Evolutionary conservation across 139 green algal species (phyloP), one percentile per base, ranked within the genome.

Genomic region (Volvox reticuliferus): DNA sequence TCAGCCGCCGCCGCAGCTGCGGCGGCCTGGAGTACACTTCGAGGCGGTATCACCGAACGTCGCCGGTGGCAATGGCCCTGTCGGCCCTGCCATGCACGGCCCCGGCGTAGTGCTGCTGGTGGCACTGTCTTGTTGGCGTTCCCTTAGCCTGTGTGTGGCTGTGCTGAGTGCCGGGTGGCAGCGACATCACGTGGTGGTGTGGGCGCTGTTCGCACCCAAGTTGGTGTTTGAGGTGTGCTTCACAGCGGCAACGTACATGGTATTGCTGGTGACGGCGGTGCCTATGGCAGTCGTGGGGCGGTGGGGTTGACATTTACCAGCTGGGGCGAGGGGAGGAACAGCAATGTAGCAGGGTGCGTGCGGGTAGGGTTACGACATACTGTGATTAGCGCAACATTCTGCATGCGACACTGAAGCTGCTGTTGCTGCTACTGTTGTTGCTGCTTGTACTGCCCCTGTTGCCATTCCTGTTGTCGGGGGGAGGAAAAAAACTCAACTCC

Each of bases 181-280:
- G 77, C 91, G 94, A 37, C 89, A 95, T 33, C 98, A 99, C 92
- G 95, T 99, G n/a, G 95, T 99, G 93, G 95, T 97, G 55, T 98
- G 97, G 97, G 95, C 96, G 0, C 93, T 99, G 13, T 98, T 99
- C 93, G 98, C 97, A 19, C 97, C 98, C 19, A 97, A 97, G 84
- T 95, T 98, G 88, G 91, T 98, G 50, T 99, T 99, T 94, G 97
- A 99, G 88, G 88, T 95, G n/a, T 94, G 78, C 55, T 96, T 97
- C 35, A 35, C 94, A 68, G 88, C 87, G 14, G 77, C 96, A 0
- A 84, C 89, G 0, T 89, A 95, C 26, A 44, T 89, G 19, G 84
- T 73, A 5, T 76, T 95, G 44, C 44, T 95, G 69, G 17, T 94
- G 21, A 65, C 33, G 24, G 87, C 87, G 75, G 17, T 30, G 2